These are phyloP conservation scores for Pleurotus pulmonarius DNA, from an alignment of 768 basidiomycete genomes.

Conservation along the genomic window DNA sequence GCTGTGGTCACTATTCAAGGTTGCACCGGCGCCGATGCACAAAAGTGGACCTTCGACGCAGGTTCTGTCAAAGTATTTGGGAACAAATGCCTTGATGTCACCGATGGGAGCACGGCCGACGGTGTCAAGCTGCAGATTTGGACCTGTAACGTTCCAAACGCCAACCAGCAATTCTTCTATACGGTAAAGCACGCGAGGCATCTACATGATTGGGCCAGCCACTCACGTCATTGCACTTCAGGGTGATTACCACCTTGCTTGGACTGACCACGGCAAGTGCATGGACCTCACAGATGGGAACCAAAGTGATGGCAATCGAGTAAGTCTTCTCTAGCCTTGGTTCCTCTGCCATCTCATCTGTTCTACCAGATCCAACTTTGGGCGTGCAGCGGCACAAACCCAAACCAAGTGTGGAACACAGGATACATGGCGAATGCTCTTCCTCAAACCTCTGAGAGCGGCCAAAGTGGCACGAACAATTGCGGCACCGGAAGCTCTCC, in stretches of 20 bases:
- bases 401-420: constrained; percentile 36
- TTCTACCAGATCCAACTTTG: constrained; percentile 41
- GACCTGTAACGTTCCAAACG: constrained; percentile 16
- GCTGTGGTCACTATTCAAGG: constrained; percentile 20
- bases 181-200: not conserved
- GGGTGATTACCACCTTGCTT: constrained; percentile 21
- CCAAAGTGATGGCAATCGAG: constrained; percentile 20
- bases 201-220: too few relatives aligned
- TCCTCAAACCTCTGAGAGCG: constrained; percentile 9
- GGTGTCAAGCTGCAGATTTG: constrained; percentile 20
- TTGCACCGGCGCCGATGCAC: constrained; percentile 14
- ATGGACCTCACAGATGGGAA: constrained; percentile 23
- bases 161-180: constrained; percentile 17
- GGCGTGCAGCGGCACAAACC: constrained; percentile 33
- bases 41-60: constrained; percentile 19
- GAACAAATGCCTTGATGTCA: constrained; percentile 20
- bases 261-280: constrained; percentile 30
- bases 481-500: constrained; percentile 9
- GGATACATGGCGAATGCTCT: constrained; percentile 9
- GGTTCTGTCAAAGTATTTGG: constrained; percentile 13
- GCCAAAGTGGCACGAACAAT: constrained; percentile 10
- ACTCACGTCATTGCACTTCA: not conserved
- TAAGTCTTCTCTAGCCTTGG: constrained; percentile 7
- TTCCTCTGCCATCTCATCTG: not conserved
- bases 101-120: constrained; percentile 11